Conservation (phyloP, 2,329 filamentous ascomycete genomes). For the Ophiocordyceps camponoti-leonardi region DNA sequence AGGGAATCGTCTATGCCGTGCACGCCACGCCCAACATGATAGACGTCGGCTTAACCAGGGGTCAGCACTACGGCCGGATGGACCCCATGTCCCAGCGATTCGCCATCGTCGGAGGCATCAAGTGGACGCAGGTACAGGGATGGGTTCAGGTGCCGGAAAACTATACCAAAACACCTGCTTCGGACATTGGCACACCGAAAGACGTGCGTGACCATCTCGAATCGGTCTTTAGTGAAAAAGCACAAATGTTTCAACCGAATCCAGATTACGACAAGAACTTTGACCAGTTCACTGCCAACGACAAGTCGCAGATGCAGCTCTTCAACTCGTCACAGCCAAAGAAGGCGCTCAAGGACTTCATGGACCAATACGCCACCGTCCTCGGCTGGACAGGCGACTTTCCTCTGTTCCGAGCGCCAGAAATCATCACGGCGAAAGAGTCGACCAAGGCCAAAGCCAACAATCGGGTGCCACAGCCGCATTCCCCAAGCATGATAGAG, state of each 20-base stretch:
- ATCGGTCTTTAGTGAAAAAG: not conserved
- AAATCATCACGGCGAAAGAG: not conserved
- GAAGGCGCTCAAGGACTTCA: not conserved
- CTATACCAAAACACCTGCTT: not conserved
- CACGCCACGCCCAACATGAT: not conserved
- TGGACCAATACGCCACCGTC: not conserved
- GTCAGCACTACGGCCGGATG: not conserved
- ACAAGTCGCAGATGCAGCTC: not conserved
- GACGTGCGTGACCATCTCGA: not conserved
- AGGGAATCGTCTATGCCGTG: not conserved
- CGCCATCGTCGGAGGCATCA: not conserved
- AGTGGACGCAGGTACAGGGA: not conserved
- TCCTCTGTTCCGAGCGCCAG: not conserved
- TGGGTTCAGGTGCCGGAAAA: constrained; percentile 1
- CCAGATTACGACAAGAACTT: not conserved
- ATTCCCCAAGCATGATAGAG: not conserved
- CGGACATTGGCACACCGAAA: not conserved
- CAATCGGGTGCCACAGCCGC: not conserved
- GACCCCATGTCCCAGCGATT: not conserved
- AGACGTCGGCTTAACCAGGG: not conserved
- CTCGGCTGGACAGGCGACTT: constrained; percentile 1
- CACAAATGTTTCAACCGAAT: not conserved
- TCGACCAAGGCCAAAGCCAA: not conserved
- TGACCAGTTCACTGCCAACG: not conserved
- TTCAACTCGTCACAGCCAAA: not conserved